Conservation (phyloP, 2,329 filamentous ascomycete species). For the Monilinia polystroma region DNA sequence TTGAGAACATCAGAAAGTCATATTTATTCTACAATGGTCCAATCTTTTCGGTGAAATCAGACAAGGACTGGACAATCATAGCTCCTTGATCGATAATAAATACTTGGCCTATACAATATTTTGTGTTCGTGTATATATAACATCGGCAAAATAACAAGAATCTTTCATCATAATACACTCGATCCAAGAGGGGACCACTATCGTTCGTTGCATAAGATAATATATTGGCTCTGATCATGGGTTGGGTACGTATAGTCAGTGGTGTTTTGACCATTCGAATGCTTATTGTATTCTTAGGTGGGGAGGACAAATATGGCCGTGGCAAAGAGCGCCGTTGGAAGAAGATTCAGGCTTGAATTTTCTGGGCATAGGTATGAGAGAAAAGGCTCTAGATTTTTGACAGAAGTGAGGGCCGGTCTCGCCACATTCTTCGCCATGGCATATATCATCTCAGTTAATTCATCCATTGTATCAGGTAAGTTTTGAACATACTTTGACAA, state of each 20-base stretch:
- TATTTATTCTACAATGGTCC: constrained; percentile 47
- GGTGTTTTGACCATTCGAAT: constrained; percentile 34
- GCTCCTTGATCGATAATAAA: constrained; percentile 12
- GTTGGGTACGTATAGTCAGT: constrained; percentile 33
- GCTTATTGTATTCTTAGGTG: constrained; percentile 51
- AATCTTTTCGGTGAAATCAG: constrained; percentile 50
- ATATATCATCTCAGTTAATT: constrained; percentile 68
- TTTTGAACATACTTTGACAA: neutral
- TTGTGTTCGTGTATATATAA: constrained; percentile 5
- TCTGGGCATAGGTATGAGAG: constrained; percentile 62
- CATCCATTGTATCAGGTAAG: constrained; percentile 45
- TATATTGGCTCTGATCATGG: constrained; percentile 30
- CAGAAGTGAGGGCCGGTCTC: constrained; percentile 78
- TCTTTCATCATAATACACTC: neutral
- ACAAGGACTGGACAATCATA: constrained; percentile 21
- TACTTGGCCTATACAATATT: neutral
- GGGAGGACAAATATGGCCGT: constrained; percentile 50
- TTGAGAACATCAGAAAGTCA: neutral
- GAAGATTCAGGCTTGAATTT: constrained; percentile 77
- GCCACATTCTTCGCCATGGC: constrained; percentile 71
- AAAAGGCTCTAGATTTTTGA: constrained; percentile 73
- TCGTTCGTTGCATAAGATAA: neutral
- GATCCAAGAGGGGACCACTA: neutral
- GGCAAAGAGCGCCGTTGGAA: constrained; percentile 64
- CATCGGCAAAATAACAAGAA: constrained; percentile 14